Base-by-base conservation (phyloP, 805 yeast species). In the Kodamaea leandrae region DNA sequence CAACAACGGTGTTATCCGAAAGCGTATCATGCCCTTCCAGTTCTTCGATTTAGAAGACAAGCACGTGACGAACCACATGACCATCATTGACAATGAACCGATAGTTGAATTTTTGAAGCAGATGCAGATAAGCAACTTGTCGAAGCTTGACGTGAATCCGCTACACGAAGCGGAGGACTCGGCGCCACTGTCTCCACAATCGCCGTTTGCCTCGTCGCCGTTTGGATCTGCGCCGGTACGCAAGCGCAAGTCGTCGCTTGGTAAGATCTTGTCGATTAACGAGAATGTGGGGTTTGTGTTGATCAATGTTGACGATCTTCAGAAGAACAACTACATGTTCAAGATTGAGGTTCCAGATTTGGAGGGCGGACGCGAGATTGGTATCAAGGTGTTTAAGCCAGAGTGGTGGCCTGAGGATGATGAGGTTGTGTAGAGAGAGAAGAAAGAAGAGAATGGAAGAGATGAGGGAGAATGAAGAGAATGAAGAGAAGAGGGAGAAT, bases 1-100 rank as follows among this genome's bases (percentile, higher is more conserved):
- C 54, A 86, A 86, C 45, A 80, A 83, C 23, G 96, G 96, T 3
- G 76, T 82, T 1, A 77, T 90, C n/a, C 72, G 95, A 21, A 89
- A 90, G 53, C 69, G 98, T 41, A 67, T 88, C 2, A 77, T 86
- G 35, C 97, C 98, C 0, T 79, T 63, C 4, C 64, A 59, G 39
- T 66, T 68, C 34, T 64, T 58, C 28, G 54, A 46, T 6, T 39
- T 59, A 0, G 37, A 30, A 6, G 47, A 46, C 3, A 50, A 36
- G 12, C 30, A 32, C 12, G 19, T 13, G 4, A 17, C 19, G 7
- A 49, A 50, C 27, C 28, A 42, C 21, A 17, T 30, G 21, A 30
- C 33, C 4, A 32, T 38, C 26, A 14, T 23, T 2, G 13, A n/a
- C 8, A 18, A 17, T 26, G 59, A 55, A 34, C 46, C 45, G 4